Evolutionary conservation across 2,329 filamentous ascomycete species (phyloP).

Genomic region (Diaporthe eres): DNA sequence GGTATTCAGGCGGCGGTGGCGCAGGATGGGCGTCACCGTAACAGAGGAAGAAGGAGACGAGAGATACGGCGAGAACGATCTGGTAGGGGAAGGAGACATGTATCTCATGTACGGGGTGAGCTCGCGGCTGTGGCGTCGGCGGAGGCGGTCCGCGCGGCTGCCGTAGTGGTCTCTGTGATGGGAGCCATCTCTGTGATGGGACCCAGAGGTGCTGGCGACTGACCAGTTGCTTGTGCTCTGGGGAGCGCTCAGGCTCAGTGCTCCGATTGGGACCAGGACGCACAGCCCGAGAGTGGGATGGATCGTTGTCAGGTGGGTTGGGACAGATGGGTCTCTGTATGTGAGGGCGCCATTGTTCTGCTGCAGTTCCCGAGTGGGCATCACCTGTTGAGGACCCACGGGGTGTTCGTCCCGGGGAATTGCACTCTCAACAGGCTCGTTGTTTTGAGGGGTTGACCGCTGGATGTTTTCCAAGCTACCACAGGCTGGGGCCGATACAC

Average conservation of each 20-base stretch:
- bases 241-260: neutral
- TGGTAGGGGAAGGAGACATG: neutral
- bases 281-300: conserved; percentile 7
- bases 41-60: neutral
- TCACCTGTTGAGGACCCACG: neutral
- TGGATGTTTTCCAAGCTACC: neutral
- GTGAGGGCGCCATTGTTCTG: neutral
- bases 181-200: neutral
- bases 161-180: neutral
- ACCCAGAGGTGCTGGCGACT: neutral
- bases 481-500: neutral
- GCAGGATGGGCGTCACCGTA: neutral
- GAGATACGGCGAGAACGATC: neutral
- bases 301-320: neutral
- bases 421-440: too few species aligned
- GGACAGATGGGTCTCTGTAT: neutral
- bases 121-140: neutral
- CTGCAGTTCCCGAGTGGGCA: neutral
- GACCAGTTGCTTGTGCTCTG: neutral
- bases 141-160: neutral
- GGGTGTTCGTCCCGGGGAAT: neutral
- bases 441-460: neutral
- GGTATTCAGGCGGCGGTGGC: neutral
- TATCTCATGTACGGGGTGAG: neutral
- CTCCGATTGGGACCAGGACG: neutral